Evolutionary conservation across 2,329 filamentous ascomycete genomes (phyloP).

Genomic region (Dichotomopilus funicola): DNA sequence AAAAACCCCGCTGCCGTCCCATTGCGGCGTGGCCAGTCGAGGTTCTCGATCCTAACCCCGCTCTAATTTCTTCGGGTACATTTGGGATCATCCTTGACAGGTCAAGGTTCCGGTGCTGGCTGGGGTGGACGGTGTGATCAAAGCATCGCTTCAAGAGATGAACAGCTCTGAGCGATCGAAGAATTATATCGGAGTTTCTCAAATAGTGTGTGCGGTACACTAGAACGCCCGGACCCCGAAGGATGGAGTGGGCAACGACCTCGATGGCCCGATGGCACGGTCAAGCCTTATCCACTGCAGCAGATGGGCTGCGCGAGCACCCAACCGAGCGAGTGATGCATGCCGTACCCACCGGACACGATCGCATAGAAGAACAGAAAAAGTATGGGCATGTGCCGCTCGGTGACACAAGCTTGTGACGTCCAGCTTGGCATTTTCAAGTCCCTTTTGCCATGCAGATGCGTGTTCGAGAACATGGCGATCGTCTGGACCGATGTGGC

Average conservation of each 20-base stretch:
- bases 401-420: neutral
- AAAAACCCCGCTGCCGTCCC: no score
- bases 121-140: neutral
- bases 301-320: no score
- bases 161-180: no score
- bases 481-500: slow-evolving; percentile 6
- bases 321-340: neutral
- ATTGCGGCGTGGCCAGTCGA: no score
- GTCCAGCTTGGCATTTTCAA: slow-evolving; percentile 6
- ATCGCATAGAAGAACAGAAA: neutral
- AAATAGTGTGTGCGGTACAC: no score
- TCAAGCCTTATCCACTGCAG: no score
- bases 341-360: neutral
- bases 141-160: neutral
- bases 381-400: neutral
- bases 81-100: neutral
- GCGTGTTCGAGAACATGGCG: slow-evolving; percentile 7
- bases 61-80: neutral
- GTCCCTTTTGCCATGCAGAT: slow-evolving; percentile 5
- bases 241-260: no score
- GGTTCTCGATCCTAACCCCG: neutral
- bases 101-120: neutral
- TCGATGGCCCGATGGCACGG: no score
- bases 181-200: no score
- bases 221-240: no score